These are phyloP conservation scores for Eutypella sp. DNA, from an alignment of 2,329 filamentous ascomycete genomes.

Conservation along the genomic window DNA sequence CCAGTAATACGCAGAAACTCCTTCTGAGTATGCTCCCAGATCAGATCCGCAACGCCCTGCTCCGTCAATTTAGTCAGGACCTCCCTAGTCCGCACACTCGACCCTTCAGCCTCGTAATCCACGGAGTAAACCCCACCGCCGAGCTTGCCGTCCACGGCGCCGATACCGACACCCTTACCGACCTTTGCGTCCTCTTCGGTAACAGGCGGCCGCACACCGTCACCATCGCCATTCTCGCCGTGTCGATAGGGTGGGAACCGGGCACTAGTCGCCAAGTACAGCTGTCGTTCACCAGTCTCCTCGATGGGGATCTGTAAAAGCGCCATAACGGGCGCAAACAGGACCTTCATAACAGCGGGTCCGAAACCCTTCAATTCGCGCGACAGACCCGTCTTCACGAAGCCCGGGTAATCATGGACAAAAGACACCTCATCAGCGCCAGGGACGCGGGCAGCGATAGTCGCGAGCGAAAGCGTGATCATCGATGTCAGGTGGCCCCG, in stretches of 20 bases:
- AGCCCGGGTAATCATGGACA: slow-evolving; percentile 34
- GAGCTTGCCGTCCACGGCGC: slow-evolving; percentile 22
- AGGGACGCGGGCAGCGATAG: slow-evolving; percentile 41
- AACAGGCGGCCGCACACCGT: too few species aligned
- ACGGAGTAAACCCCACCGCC: slow-evolving; percentile 36
- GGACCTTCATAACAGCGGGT: slow-evolving; percentile 23
- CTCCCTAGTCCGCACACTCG: slow-evolving; percentile 19
- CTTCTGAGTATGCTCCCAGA: slow-evolving; percentile 32
- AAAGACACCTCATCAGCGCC: slow-evolving; percentile 36
- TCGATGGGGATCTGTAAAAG: slow-evolving; percentile 20
- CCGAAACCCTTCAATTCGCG: slow-evolving; percentile 19
- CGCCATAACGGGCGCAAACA: slow-evolving; percentile 12
- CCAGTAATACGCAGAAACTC: slow-evolving; percentile 31
- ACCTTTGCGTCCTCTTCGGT: slow-evolving; percentile 18
- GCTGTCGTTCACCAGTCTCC: slow-evolving; percentile 34
- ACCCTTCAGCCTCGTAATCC: slow-evolving; percentile 26
- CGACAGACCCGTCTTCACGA: slow-evolving; percentile 29
- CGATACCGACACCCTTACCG: slow-evolving; percentile 20
- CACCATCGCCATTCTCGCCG: slow-evolving; percentile 13
- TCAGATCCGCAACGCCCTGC: slow-evolving; percentile 23
- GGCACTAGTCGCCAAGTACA: slow-evolving; percentile 32
- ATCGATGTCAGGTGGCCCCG: slow-evolving; percentile 23
- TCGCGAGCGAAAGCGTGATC: slow-evolving; percentile 44
- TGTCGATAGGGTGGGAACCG: slow-evolving; percentile 25
- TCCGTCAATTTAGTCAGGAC: slow-evolving; percentile 20